Base-by-base conservation (phyloP, 805 yeast species). In the Candida pseudofarinosa region DNA sequence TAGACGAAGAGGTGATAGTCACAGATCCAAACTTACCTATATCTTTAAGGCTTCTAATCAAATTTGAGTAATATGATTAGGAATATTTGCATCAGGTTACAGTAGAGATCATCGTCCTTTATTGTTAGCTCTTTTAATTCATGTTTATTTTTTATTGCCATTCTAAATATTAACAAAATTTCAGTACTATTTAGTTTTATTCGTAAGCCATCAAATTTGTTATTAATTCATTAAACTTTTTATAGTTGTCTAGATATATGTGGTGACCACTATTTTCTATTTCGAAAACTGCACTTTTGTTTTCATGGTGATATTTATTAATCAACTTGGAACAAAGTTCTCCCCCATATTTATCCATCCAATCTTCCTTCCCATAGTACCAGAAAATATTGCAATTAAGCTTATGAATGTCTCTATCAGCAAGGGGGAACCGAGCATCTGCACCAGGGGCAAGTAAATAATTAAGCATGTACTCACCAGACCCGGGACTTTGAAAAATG, bases 391-490 rank as follows among this genome's bases (percentile, higher is more conserved):
- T 80, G 54, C 87, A 79, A 4, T 74, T 65, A 7, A 83, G 60
- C 17, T 71, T 64, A 23, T 74, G 63, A 12, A 84, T 70, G 1
- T 67, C 71, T 16, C 85, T 61, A 14, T 67, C 71, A 3, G 62
- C 50, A 41, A 91, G 66, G 1, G 98, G 95, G 52, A 76, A 67
- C 47, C 97, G 71, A 1, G 97, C 95, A 38, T 80, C 79, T 0
- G 96, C 98, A 3, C 98, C 99, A 4, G 97, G 95, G 0, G 88
- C 90, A 18, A 91, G 66, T 15, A 89, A 69, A 56, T 84, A 85
- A 51, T 88, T 85, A 50, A 93, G 69, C 71, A 91, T 82, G 59
- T 91, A 91, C 64, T 91, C 99, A 4, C 98, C 98, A 0, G 95
- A 86, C 0, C 99, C 99, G 3, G 73, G 78, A 5, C 87, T 83